Evolutionary conservation across 2,329 filamentous ascomycete species (phyloP), one percentile per base, ranked within the genome.

Genomic region (Monosporascus sp.): DNA sequence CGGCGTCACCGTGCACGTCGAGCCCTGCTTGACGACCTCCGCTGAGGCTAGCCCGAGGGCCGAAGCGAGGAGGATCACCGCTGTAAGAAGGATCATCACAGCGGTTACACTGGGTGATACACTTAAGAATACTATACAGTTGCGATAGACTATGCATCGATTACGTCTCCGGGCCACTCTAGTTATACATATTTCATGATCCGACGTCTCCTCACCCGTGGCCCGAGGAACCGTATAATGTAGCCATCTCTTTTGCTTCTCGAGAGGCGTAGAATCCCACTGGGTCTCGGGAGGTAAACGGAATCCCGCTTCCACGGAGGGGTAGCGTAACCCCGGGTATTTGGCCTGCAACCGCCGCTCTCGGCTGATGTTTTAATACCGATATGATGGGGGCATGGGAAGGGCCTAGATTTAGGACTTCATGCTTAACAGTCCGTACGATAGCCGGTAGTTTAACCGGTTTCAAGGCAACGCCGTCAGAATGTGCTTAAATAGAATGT

Each of bases 1-100:
- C n/a, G 64, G 63, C 25, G 63, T 66, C 24, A 65, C 62, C 9
- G 64, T 65, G 51, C 64, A 66, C 24, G 63, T 65, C 38, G 62
- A 61, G 18, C 62, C 63, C 14, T 25, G 22, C 42, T 31, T 46
- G 17, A 46, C 42, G 42, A 46, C n/a, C 42, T 46, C 42, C 14
- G 42, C 42, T 6, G 14, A 27, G 11, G 20, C 22, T 6, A 22
- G 42, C 42, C 42, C 42, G 42, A 46, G 5, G 42, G 24, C 42
- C 42, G 42, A 46, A 22, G 22, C 42, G 11, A 46, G 24, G 24
- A 46, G 42, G 22, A 46, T 6, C 17, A 22, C 42, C 1, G 22
- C 24, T 31, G 22, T 31, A n/a, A 17, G 7, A 14, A 46, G 42
- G 24, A 46, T 14, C 42, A 46, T 46, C 17, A 8, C n/a, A 15